Conservation (phyloP, 805 yeast genomes). For the Lachancea thermotolerans region DNA sequence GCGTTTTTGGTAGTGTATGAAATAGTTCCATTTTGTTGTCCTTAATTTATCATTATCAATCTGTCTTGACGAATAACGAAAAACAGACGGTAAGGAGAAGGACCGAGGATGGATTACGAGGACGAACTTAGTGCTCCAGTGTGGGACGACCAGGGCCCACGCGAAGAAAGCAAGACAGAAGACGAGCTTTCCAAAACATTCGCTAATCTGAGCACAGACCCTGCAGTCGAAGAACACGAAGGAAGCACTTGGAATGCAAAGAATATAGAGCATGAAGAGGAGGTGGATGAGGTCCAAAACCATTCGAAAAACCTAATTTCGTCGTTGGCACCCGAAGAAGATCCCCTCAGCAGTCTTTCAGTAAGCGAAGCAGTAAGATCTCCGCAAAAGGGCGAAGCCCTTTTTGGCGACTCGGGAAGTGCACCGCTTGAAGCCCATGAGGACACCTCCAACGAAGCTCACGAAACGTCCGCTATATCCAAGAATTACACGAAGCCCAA, state of each 20-base stretch:
- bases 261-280: slow-evolving; percentile 9
- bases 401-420: slow-evolving; percentile 28
- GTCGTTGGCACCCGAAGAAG: slow-evolving; percentile 26
- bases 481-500: slow-evolving; percentile 35
- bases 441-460: slow-evolving; percentile 11
- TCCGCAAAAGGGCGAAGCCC: slow-evolving; percentile 29
- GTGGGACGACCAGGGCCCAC: slow-evolving; percentile 29
- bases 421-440: slow-evolving; percentile 15
- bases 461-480: slow-evolving; percentile 32
- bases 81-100: background rate
- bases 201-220: slow-evolving; percentile 7
- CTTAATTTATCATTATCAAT: background rate
- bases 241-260: slow-evolving; percentile 9
- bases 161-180: background rate
- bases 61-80: too few relatives aligned
- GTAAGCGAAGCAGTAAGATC: slow-evolving; percentile 26
- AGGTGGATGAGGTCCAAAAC: slow-evolving; percentile 5
- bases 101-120: slow-evolving; percentile 19
- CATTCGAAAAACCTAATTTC: slow-evolving; percentile 16
- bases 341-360: slow-evolving; percentile 40
- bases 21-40: background rate
- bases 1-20: too few relatives aligned
- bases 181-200: slow-evolving; percentile 17
- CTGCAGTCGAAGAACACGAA: slow-evolving; percentile 15
- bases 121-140: slow-evolving; percentile 30